These are phyloP conservation scores for Solanum pinnatisectum DNA, from an alignment of 257 asterid genomes.

Conservation along the genomic window DNA sequence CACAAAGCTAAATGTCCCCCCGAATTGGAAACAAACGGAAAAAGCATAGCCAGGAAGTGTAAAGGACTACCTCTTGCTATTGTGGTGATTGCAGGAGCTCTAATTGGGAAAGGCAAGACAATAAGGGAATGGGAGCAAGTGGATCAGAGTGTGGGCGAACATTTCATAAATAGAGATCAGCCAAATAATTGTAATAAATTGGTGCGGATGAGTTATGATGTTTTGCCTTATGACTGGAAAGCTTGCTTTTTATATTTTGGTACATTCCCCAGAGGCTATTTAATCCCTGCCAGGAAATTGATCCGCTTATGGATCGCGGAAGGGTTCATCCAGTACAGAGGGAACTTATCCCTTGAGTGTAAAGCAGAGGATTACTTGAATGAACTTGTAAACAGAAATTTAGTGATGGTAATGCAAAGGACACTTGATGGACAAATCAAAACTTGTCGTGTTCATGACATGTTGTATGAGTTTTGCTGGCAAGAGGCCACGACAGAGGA, in stretches of 20 bases:
- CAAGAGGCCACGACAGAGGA: slow-evolving; percentile 28
- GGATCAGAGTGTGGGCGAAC: slow-evolving; percentile 28
- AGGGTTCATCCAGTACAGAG: slow-evolving; percentile 33
- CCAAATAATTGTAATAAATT: slow-evolving; percentile 21
- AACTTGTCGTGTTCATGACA: slow-evolving; percentile 46
- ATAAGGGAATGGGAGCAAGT: slow-evolving; percentile 36
- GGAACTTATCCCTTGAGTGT: slow-evolving; percentile 27
- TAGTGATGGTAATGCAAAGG: slow-evolving; percentile 31
- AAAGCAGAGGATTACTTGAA: slow-evolving; percentile 35
- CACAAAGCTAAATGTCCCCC: slow-evolving; percentile 31
- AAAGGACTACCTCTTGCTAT: slow-evolving; percentile 42
- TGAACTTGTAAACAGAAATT: slow-evolving; percentile 35
- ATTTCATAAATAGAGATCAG: slow-evolving; percentile 18
- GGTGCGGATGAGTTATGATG: slow-evolving; percentile 33
- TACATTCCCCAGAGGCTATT: slow-evolving; percentile 40
- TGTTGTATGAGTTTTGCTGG: slow-evolving; percentile 45
- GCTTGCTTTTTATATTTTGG: slow-evolving; percentile 52
- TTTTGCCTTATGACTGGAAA: slow-evolving; percentile 38
- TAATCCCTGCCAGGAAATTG: slow-evolving; percentile 33
- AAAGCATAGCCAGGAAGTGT: slow-evolving; percentile 33
- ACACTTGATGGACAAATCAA: slow-evolving; percentile 31
- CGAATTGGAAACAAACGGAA: slow-evolving; percentile 19
- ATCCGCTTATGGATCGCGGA: slow-evolving; percentile 45
- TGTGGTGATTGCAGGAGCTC: slow-evolving; percentile 47
- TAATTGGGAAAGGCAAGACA: slow-evolving; percentile 22